Base-by-base conservation (phyloP, 805 yeast genomes). In the Saturnispora besseyi region DNA sequence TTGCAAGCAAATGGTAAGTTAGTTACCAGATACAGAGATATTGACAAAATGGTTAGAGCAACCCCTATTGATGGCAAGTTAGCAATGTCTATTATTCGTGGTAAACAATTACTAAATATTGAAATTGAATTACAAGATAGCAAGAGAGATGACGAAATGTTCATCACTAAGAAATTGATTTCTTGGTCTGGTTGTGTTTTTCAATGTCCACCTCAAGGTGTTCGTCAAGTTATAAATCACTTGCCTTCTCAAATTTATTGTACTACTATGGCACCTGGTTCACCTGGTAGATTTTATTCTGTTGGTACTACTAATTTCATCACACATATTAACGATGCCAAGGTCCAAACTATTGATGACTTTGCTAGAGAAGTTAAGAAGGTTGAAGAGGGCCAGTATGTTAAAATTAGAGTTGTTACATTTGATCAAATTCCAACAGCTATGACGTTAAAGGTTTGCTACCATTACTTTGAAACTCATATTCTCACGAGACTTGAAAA, bases 181-280 rank as follows among this genome's bases (percentile, higher is more conserved):
- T 72, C 77, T 45, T 90, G 96, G 93, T 79, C 89, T 47, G 96
- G 96, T 22, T 82, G 89, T 37, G 68, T 84, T 5, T 65, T 90
- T 32, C 97, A 90, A 62, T 76, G 79, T 36, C 96, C 96, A n/a
- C 96, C 88, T 64, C 95, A 85, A 61, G 91, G 93, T 8, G 96
- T 89, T 15, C 78, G 90, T 54, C 96, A 89, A 68, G 80, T 85
- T 36, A 82, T 86, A 77, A 78, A 78, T 48, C 73, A 77, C 50
- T 70, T 87, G 47, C 96, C 95, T 11, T 82, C 91, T 15, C 81
- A 79, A 48, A 93, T 90, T n/a, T 90, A 89, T 61, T 82, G 88
- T 48, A 82, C 88, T 2, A 73, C 81, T 24, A 77, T 85, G 61
- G 75, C 82, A 41, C 75, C 79, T 34, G 96, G 96, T 6, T 87